These are phyloP conservation scores for Cladosporium sphaerospermum DNA, from an alignment of 2,329 filamentous ascomycete genomes.

Conservation along the genomic window DNA sequence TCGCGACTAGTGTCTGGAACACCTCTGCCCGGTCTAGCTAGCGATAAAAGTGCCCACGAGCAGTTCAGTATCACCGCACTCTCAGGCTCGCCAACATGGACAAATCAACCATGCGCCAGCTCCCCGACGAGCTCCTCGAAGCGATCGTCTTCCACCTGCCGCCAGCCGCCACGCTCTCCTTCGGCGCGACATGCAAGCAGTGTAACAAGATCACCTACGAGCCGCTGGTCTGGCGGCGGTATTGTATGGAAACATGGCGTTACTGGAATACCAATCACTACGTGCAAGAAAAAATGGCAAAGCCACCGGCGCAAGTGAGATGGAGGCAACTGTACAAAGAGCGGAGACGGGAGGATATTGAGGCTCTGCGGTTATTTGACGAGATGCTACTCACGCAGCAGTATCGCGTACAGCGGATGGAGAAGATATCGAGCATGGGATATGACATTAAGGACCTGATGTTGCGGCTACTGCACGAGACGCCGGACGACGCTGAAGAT, in stretches of 20 bases:
- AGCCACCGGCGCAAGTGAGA: constrained; percentile 27
- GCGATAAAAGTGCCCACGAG: too few relatives aligned
- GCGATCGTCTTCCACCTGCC: constrained; percentile 63
- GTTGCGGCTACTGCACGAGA: constrained; percentile 59
- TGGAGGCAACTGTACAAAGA: constrained; percentile 59
- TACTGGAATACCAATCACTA: constrained; percentile 68
- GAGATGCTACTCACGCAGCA: constrained; percentile 65
- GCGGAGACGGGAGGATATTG: constrained; percentile 29
- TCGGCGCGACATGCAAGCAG: constrained; percentile 56
- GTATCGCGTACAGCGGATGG: constrained; percentile 62
- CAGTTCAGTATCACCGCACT: too few relatives aligned
- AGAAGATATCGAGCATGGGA: constrained; percentile 64
- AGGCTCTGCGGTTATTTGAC: constrained; percentile 46
- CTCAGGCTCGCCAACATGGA: neutral
- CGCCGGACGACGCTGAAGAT: constrained; percentile 59
- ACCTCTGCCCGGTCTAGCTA: too few relatives aligned
- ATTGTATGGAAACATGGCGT: constrained; percentile 63
- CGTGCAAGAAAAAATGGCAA: constrained; percentile 50
- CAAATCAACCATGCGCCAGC: constrained; percentile 19
- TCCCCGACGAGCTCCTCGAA: constrained; percentile 82
- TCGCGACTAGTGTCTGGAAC: too few relatives aligned
- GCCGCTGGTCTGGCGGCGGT: constrained; percentile 70
- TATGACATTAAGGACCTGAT: constrained; percentile 81
- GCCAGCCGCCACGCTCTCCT: constrained; percentile 44
- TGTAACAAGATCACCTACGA: constrained; percentile 63